phyloP scores from a whole-genome alignment of 2,329 filamentous ascomycete species.

The Nigrospora sphaerica region DNA sequence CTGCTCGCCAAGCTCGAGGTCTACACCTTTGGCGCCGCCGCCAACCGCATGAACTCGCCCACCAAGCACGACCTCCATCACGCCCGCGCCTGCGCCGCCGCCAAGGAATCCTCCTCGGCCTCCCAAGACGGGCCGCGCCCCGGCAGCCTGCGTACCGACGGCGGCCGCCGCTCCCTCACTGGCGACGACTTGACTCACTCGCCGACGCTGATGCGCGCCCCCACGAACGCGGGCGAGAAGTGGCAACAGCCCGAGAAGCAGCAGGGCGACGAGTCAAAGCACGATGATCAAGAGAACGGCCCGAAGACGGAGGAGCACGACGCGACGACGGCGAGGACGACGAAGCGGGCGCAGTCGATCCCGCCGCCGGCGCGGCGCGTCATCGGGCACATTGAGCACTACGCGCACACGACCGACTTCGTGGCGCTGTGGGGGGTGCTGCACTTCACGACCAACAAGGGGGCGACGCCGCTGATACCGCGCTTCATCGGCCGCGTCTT shows the following conservation, averaged over 20 bases:
- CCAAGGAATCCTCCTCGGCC: conserved; percentile 25
- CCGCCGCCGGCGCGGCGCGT: conserved; percentile 35
- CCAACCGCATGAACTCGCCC: conserved; percentile 79
- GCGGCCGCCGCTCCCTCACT: conserved; percentile 2
- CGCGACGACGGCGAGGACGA: too few species aligned
- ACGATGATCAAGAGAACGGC: too few species aligned
- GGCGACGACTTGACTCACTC: too few species aligned
- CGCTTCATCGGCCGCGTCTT: conserved; percentile 59
- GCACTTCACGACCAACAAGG: conserved; percentile 50
- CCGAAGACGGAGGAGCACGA: too few species aligned
- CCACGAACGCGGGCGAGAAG: too few species aligned
- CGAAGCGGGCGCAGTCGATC: conserved; percentile 2
- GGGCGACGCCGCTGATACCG: conserved; percentile 39
- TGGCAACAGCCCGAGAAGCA: too few species aligned
- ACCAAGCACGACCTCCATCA: conserved; percentile 32
- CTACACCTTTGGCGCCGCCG: conserved; percentile 71
- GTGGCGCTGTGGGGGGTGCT: conserved; percentile 70
- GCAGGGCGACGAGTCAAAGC: too few species aligned
- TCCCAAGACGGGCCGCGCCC: conserved; percentile 12
- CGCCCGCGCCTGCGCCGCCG: conserved; percentile 18
- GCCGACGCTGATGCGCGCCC: too few species aligned
- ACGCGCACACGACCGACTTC: conserved; percentile 67
- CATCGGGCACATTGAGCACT: conserved; percentile 73
- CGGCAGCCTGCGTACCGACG: too few species aligned
- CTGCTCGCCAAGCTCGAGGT: conserved; percentile 64